phyloP scores from a whole-genome alignment of 371 early-diverging fungal species.

The Apophysomyces ossiformis region DNA sequence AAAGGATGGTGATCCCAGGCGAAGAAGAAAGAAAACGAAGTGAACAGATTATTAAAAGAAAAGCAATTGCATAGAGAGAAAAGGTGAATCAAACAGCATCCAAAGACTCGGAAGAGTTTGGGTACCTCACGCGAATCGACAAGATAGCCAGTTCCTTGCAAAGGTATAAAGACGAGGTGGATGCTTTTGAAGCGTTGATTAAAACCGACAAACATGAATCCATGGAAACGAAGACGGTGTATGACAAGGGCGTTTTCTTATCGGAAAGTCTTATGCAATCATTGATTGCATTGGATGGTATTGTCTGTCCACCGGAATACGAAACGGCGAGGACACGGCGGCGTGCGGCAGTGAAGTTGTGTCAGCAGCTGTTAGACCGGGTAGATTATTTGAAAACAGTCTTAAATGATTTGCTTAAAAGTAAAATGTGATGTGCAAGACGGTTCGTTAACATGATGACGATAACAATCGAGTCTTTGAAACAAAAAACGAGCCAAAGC shows the following conservation, averaged over 20 bases:
- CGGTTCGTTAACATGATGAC: not conserved
- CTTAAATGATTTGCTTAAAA: constrained; percentile 6
- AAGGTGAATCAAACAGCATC: constrained; percentile 9
- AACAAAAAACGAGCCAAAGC: not conserved
- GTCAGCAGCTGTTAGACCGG: constrained; percentile 13
- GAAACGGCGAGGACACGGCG: constrained; percentile 10
- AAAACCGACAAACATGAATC: not conserved
- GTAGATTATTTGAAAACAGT: constrained; percentile 7
- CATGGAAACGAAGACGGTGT: not conserved
- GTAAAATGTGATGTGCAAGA: not conserved
- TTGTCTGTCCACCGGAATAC: constrained; percentile 5
- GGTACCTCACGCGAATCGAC: constrained; percentile 6
- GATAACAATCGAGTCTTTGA: not conserved
- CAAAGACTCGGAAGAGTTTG: constrained; percentile 14
- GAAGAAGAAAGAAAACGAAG: not conserved
- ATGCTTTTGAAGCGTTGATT: not conserved
- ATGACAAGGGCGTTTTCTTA: not conserved
- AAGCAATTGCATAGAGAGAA: not conserved
- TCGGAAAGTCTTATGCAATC: constrained; percentile 14
- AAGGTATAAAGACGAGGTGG: not conserved
- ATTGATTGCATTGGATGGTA: constrained; percentile 14
- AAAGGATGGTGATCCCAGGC: not conserved
- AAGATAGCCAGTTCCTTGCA: not conserved
- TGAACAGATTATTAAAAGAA: not conserved
- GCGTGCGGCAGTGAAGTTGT: constrained; percentile 12